Base-by-base conservation (phyloP, 352 stramenopile species). In the Pythium aquatile region DNA sequence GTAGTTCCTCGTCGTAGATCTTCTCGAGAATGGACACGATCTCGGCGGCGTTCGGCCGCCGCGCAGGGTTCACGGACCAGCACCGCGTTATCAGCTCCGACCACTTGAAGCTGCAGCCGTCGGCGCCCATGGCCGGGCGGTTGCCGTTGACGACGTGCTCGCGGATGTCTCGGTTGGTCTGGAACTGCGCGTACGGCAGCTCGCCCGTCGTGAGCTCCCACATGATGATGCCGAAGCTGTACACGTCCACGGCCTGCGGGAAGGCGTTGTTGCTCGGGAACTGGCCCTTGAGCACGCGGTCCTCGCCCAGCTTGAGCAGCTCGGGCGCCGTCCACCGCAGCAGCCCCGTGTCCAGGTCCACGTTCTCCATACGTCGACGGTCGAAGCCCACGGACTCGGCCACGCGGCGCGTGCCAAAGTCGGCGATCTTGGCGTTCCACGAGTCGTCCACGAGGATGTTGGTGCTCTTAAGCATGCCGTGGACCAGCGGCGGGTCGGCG, bases 391-490 rank as follows among this genome's bases (percentile, higher is more conserved):
- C 83, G 20, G 85, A 84, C 52, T 94, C 85, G 11, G 85, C 84
- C 40, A 96, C 85, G 14, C 82, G 78, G 29, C 83, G 73, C 53
- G 85, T 96, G 44, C 87, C 87, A 70, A 94, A 96, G 70, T 96
- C 87, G 48, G 85, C 87, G 32, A 96, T 76, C 62, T 96, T 96
- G 66, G 87, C 87, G 61, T 94, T 96, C 87, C 85, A 96, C 58
- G 85, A 94, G 68, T 96, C 87, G 63, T 94, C 85, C 37, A 96
- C 84, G 47, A 96, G 74, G 64, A 96, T 94, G 64, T 96, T 96
- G 49, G 84, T 86, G 59, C 87, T 95, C 70, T 94, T 96, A 40
- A 96, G 83, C 67, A 93, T 85, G 16, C 83, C 87, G 57, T 96
- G 87, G 17, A 96, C 87, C 16, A 96, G 76, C 32, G 87, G 85